Evolutionary conservation across 306 rosid genomes (phyloP).

Genomic region (Dicorynia guianensis): DNA sequence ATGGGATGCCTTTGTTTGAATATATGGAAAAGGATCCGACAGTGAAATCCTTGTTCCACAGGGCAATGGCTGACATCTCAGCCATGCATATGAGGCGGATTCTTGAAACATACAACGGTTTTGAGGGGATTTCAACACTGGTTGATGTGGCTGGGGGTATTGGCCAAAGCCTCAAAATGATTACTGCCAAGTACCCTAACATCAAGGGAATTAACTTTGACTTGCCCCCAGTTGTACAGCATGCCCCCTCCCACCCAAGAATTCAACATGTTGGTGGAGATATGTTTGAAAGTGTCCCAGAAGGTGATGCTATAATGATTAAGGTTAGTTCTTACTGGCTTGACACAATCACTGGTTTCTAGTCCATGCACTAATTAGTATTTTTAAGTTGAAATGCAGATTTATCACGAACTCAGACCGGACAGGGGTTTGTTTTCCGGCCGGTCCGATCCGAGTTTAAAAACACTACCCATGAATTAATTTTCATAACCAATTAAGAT

Average conservation of each 20-base stretch:
- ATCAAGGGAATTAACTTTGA: constrained; percentile 34
- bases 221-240: constrained; percentile 8
- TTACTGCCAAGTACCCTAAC: constrained; percentile 16
- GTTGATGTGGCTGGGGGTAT: constrained; percentile 37
- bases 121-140: constrained; percentile 12
- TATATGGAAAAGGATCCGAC: constrained; percentile 10
- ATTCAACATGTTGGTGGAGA: constrained; percentile 27
- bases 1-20: constrained; percentile 11
- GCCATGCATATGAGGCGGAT: background rate
- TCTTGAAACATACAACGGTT: constrained; percentile 15
- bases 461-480: too few species aligned
- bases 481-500: too few species aligned
- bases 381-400: too few species aligned
- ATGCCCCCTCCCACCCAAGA: constrained; percentile 17
- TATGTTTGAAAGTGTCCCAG: constrained; percentile 19
- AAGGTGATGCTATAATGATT: constrained; percentile 27
- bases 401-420: too few species aligned
- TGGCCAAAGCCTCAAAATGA: constrained; percentile 37
- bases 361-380: too few species aligned
- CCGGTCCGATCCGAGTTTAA: too few species aligned
- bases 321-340: background rate
- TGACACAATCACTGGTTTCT: too few species aligned
- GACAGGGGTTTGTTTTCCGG: too few species aligned
- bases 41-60: constrained; percentile 1
- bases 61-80: constrained; percentile 2